phyloP scores from a whole-genome alignment of 208 protist species.

The Vickermania ingenoplastis region DNA sequence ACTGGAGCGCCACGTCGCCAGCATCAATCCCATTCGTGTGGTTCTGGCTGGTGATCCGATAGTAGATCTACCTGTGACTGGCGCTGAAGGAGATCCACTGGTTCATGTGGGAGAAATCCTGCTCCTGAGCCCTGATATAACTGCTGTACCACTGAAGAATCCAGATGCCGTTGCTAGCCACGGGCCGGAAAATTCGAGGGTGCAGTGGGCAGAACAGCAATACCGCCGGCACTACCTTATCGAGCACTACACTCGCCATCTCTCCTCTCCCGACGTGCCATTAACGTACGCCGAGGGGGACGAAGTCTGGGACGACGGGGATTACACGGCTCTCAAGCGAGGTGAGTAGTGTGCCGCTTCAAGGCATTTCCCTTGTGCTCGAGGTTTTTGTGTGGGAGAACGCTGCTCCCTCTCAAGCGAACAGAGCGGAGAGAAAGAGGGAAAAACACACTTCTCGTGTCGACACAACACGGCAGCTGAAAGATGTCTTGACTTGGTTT shows the following conservation, averaged over 20 bases:
- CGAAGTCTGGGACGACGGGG: constrained; percentile 83
- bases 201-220: constrained; percentile 15
- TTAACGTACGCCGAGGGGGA: constrained; percentile 82
- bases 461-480: too few species aligned
- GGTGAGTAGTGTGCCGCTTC: constrained; percentile 1
- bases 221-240: constrained; percentile 43
- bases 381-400: too few species aligned
- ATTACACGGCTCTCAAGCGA: constrained; percentile 30
- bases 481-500: too few species aligned
- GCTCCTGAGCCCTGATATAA: constrained; percentile 20
- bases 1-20: constrained; percentile 47
- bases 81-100: constrained; percentile 60
- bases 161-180: neutral
- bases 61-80: constrained; percentile 69
- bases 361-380: too few species aligned
- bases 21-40: constrained; percentile 63
- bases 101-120: constrained; percentile 78
- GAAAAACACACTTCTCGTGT: neutral
- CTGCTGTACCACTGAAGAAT: too few species aligned
- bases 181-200: neutral
- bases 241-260: constrained; percentile 53
- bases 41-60: constrained; percentile 74
- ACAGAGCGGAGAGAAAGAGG: neutral
- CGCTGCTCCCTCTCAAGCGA: too few species aligned
- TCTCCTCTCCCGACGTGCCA: constrained; percentile 32